These are phyloP conservation scores for Fusarium sp. DNA, from an alignment of 2,329 filamentous ascomycete species.

Conservation along the genomic window DNA sequence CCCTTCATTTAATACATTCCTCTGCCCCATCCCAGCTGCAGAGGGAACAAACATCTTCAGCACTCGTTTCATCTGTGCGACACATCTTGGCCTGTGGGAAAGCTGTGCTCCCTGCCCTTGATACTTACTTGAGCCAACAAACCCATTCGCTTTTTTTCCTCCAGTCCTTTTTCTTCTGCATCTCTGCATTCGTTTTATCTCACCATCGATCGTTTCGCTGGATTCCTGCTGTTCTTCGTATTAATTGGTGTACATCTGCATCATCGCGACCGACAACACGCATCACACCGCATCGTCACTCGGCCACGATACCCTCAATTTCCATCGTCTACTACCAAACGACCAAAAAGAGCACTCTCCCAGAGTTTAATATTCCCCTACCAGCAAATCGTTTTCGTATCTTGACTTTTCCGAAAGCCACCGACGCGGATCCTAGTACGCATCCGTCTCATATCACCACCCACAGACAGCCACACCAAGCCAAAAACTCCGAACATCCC, in stretches of 20 bases:
- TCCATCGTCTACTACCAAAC: background rate
- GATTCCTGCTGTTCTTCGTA: background rate
- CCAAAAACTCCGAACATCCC: background rate
- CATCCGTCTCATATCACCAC: conserved; percentile 9
- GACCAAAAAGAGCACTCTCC: background rate
- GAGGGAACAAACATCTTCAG: conserved; percentile 31
- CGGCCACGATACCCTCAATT: conserved; percentile 23
- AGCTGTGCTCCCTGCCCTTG: conserved; percentile 43
- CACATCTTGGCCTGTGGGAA: conserved; percentile 25
- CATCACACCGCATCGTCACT: conserved; percentile 8
- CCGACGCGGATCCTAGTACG: background rate
- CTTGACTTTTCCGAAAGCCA: conserved; percentile 1
- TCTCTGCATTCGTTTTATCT: conserved; percentile 1
- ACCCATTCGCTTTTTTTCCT: conserved; percentile 18
- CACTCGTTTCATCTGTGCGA: conserved; percentile 41
- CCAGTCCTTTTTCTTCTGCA: conserved; percentile 2
- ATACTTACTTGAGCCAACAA: conserved; percentile 18
- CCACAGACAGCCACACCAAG: background rate
- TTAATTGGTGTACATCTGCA: conserved; percentile 12
- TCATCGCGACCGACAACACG: conserved; percentile 1
- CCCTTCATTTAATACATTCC: conserved; percentile 26
- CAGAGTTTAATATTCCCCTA: conserved; percentile 4
- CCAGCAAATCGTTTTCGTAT: conserved; percentile 25
- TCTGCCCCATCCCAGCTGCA: conserved; percentile 8
- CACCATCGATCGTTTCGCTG: background rate